Conservation (phyloP, 1,284 basidiomycete genomes). For the Puccinia triticina region DNA sequence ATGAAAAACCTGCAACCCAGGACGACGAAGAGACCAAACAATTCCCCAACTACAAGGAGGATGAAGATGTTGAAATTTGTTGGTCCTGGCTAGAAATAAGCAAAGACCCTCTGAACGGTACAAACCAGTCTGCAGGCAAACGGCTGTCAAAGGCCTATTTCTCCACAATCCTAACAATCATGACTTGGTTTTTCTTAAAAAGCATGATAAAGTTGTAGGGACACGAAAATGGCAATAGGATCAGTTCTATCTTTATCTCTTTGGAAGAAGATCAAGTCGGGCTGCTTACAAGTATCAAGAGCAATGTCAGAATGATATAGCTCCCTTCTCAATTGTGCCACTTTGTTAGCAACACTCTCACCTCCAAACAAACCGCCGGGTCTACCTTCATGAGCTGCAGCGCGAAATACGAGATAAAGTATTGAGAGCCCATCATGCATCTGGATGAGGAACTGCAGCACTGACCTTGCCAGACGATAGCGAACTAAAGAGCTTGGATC, state of each 20-base stretch:
- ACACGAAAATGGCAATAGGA: neutral
- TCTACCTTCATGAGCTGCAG: conserved; percentile 61
- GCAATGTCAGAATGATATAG: conserved; percentile 90
- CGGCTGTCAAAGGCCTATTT: conserved; percentile 71
- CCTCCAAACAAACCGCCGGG: conserved; percentile 64
- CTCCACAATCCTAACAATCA: conserved; percentile 71
- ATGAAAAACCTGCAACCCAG: no score
- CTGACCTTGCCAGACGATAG: conserved; percentile 77
- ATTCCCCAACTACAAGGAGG: no score
- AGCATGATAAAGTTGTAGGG: conserved; percentile 1
- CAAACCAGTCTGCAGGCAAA: conserved; percentile 72
- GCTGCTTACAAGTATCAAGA: conserved; percentile 75
- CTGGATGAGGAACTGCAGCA: conserved; percentile 41
- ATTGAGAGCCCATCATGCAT: conserved; percentile 19
- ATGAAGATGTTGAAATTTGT: no score
- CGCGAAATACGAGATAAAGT: conserved; percentile 4
- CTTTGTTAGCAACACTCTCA: conserved; percentile 68
- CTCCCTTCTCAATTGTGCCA: conserved; percentile 76
- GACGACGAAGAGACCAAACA: no score
- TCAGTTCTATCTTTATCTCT: neutral
- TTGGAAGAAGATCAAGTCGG: neutral
- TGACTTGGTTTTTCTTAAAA: conserved; percentile 63
- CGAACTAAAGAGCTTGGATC: conserved; percentile 82
- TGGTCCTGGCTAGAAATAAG: no score
- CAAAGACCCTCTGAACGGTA: conserved; percentile 71